Evolutionary conservation across 2,329 filamentous ascomycete species (phyloP).

Genomic region (Pseudogymnoascus sp.): DNA sequence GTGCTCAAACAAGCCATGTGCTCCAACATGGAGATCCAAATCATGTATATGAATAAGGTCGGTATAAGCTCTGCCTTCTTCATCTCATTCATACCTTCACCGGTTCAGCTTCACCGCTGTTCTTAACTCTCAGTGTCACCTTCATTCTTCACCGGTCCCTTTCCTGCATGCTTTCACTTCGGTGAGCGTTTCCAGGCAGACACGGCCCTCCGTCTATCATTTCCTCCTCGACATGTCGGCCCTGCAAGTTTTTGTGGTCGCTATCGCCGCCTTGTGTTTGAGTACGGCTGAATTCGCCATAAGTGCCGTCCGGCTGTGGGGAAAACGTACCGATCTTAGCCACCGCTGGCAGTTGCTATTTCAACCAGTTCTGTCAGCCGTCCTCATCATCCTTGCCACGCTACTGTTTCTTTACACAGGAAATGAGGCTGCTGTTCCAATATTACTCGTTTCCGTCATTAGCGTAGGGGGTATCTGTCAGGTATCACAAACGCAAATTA

Average conservation of each 20-base stretch:
- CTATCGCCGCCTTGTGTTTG: neutral
- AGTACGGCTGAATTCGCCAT: neutral
- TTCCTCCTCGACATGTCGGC: neutral
- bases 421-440: no score
- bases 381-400: no score
- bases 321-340: no score
- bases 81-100: neutral
- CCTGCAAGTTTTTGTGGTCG: neutral
- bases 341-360: no score
- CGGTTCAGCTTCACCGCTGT: neutral
- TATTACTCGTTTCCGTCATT: no score
- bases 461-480: no score
- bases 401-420: no score
- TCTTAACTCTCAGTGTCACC: neutral
- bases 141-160: neutral
- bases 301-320: no score
- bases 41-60: neutral
- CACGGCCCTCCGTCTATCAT: neutral
- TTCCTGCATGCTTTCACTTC: neutral
- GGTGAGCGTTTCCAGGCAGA: neutral
- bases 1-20: neutral
- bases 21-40: neutral
- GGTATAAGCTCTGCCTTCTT: neutral
- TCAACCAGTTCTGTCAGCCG: no score
- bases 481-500: no score